Percentiles rank a stretch among this genome's conserved stretches.
Evolutionary conservation across 352 stramenopile genomes (phyloP).

Genomic region (Pythium folliculosum): DNA sequence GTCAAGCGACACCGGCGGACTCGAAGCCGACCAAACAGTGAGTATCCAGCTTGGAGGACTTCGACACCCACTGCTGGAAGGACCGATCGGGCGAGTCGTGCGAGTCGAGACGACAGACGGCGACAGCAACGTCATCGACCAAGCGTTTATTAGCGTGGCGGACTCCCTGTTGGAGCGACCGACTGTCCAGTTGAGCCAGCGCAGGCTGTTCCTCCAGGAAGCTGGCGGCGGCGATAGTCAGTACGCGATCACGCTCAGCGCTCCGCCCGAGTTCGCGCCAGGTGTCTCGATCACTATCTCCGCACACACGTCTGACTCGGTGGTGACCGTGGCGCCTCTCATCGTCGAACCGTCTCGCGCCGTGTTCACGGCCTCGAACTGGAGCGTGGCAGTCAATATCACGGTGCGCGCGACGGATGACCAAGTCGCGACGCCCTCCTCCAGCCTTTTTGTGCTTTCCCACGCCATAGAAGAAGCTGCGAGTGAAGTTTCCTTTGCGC

Average conservation of each 20-base stretch:
- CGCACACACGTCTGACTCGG: not conserved
- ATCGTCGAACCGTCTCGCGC: constrained; percentile 35
- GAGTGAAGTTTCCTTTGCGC: constrained; percentile 38
- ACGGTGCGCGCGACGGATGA: constrained; percentile 34
- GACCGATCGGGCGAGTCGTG: constrained; percentile 43
- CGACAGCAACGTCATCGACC: constrained; percentile 48
- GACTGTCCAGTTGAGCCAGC: constrained; percentile 38
- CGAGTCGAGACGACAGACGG: constrained; percentile 55
- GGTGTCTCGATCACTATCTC: constrained; percentile 27
- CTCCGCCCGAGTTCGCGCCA: constrained; percentile 31
- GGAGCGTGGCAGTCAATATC: constrained; percentile 35
- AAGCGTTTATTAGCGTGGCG: constrained; percentile 44
- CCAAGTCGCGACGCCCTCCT: constrained; percentile 23
- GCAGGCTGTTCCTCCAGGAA: constrained; percentile 26
- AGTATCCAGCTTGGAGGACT: constrained; percentile 36
- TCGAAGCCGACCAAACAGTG: constrained; percentile 33
- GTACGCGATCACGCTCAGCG: constrained; percentile 53
- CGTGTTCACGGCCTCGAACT: constrained; percentile 49
- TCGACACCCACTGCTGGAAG: constrained; percentile 55
- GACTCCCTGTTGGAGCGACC: constrained; percentile 39
- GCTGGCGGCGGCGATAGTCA: not conserved
- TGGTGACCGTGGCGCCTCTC: constrained; percentile 13
- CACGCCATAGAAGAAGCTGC: constrained; percentile 42
- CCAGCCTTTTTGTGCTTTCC: constrained; percentile 29
- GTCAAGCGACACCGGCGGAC: constrained; percentile 13